These are phyloP conservation scores for Mycena latifolia DNA, from an alignment of 768 basidiomycete genomes.

Conservation along the genomic window DNA sequence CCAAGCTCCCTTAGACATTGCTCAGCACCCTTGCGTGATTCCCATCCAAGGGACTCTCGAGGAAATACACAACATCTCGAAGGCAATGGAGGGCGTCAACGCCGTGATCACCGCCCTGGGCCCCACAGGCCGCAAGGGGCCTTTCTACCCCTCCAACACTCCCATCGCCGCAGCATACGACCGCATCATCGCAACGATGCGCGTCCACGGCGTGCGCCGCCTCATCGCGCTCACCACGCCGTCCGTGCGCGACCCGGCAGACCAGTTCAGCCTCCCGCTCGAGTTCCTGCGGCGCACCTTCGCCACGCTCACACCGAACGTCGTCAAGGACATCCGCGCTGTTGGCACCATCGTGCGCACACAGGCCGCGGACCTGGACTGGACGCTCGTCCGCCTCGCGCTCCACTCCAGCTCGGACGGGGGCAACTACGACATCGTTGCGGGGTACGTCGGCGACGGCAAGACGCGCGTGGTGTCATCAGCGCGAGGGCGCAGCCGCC, in stretches of 20 bases:
- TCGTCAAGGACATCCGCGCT: slow-evolving; percentile 33
- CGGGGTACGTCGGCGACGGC: slow-evolving; percentile 56
- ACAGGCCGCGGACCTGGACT: slow-evolving; percentile 26
- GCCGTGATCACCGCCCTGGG: slow-evolving; percentile 34
- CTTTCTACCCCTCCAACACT: slow-evolving; percentile 40
- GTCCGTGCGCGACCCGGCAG: slow-evolving; percentile 59
- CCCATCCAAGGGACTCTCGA: slow-evolving; percentile 32
- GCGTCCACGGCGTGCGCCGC: slow-evolving; percentile 49
- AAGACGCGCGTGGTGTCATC: slow-evolving; percentile 59
- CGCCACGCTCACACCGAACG: slow-evolving; percentile 23
- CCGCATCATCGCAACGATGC: slow-evolving; percentile 55
- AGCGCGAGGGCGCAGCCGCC: slow-evolving; percentile 68
- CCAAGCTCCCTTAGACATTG: slow-evolving; percentile 22
- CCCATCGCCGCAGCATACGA: slow-evolving; percentile 60
- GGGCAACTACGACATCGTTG: slow-evolving; percentile 75
- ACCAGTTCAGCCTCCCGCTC: slow-evolving; percentile 50
- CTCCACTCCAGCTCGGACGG: slow-evolving; percentile 19
- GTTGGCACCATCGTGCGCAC: slow-evolving; percentile 21
- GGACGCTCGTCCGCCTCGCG: slow-evolving; percentile 31
- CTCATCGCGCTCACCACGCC: slow-evolving; percentile 63
- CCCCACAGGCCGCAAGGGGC: slow-evolving; percentile 34
- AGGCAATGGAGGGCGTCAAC: slow-evolving; percentile 32
- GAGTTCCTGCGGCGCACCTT: slow-evolving; percentile 38
- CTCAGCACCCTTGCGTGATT: slow-evolving; percentile 7
- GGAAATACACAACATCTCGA: slow-evolving; percentile 24